These are phyloP conservation scores for Sinapis alba DNA, from an alignment of 441 rosid genomes.

Conservation along the genomic window DNA sequence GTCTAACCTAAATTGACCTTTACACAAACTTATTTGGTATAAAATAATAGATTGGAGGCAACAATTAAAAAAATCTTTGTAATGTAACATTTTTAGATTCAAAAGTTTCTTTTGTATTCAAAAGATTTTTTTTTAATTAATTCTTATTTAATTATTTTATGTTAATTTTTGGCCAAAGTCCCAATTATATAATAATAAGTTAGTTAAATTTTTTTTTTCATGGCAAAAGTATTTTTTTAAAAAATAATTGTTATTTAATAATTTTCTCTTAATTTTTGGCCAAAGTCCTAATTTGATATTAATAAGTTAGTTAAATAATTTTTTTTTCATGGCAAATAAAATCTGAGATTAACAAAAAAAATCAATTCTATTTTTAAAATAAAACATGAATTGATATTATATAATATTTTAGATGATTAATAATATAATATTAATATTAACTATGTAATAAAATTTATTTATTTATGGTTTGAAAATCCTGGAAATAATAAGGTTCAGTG, in stretches of 20 bases:
- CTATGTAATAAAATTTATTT: background rate
- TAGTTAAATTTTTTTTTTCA: too few species aligned
- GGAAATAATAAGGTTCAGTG: background rate
- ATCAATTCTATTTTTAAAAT: background rate
- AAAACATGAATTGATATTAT: background rate
- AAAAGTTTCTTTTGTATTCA: background rate
- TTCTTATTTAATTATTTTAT: too few species aligned
- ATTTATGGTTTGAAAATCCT: background rate
- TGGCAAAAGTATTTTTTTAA: too few species aligned
- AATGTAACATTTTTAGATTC: background rate
- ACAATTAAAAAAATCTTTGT: background rate
- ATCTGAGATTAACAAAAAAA: background rate
- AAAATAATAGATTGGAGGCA: background rate
- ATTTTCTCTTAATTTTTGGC: too few species aligned
- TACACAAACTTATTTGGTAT: background rate
- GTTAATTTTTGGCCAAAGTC: too few species aligned
- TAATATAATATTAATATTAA: background rate
- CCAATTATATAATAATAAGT: too few species aligned
- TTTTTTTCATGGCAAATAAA: too few species aligned
- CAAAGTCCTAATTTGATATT: too few species aligned
- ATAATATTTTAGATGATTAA: background rate
- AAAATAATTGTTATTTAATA: too few species aligned
- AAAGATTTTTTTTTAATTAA: too few species aligned
- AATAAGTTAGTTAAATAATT: too few species aligned
- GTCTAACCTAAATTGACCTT: background rate